Evolutionary conservation across 192 early-diverging fungal genomes (phyloP).

Genomic region (Backusella liffmaniae): DNA sequence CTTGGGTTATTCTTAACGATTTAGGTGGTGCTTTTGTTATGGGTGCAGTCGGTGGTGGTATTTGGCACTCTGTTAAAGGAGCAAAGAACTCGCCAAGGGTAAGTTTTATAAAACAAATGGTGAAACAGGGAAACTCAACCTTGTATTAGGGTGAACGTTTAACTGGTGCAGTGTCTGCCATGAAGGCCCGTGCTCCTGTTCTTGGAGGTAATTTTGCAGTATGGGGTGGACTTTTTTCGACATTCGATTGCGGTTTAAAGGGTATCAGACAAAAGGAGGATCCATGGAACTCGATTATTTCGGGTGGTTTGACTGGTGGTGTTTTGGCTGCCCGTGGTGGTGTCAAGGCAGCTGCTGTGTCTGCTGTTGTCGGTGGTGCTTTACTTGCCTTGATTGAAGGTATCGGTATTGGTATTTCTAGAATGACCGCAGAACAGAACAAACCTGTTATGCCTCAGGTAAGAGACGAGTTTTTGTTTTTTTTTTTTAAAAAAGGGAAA

Average conservation of each 20-base stretch:
- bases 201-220: slow-evolving; percentile 99
- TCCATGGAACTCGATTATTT: slow-evolving; percentile 96
- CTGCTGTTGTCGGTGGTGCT: slow-evolving; percentile 90
- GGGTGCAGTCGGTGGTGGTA: slow-evolving; percentile 94
- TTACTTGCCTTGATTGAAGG: slow-evolving; percentile 97
- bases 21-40: slow-evolving; percentile 89
- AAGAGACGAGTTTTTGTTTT: not conserved
- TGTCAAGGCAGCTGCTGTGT: slow-evolving; percentile 72
- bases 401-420: slow-evolving; percentile 76
- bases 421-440: slow-evolving; percentile 63
- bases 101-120: slow-evolving; percentile 16
- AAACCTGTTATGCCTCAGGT: slow-evolving; percentile 53
- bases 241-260: slow-evolving; percentile 94
- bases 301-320: slow-evolving; percentile 94
- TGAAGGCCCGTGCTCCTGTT: slow-evolving; percentile 95
- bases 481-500: not conserved
- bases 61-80: slow-evolving; percentile 98
- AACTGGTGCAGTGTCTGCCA: slow-evolving; percentile 78
- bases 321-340: slow-evolving; percentile 89
- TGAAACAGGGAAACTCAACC: not conserved
- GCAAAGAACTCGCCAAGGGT: slow-evolving; percentile 96
- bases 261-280: slow-evolving; percentile 97
- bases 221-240: slow-evolving; percentile 98
- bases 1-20: slow-evolving; percentile 86
- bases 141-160: slow-evolving; percentile 77